A percentile compares a stretch with the other conserved stretches of the same genome.
phyloP scores from a whole-genome alignment of 805 yeast genomes.

The Zygoascus bituminiphila region DNA sequence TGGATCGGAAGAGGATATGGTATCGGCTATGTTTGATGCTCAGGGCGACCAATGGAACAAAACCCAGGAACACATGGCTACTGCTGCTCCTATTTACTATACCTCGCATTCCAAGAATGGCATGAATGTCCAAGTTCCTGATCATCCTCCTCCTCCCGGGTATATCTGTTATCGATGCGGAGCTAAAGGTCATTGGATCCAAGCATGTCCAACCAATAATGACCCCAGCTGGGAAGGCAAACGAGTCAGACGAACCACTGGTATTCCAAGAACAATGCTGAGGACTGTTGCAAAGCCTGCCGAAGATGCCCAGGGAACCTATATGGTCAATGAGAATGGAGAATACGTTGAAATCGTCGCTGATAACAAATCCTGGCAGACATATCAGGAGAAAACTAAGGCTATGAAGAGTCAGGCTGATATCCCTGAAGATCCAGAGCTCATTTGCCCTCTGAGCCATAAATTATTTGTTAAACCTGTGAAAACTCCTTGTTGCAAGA shows the following conservation, averaged over 20 bases:
- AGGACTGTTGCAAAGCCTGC: slow-evolving; percentile 77
- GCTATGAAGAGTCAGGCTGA: slow-evolving; percentile 33
- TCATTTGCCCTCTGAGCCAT: slow-evolving; percentile 63
- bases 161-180: slow-evolving; percentile 97
- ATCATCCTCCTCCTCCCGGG: slow-evolving; percentile 88
- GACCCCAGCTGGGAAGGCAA: slow-evolving; percentile 94
- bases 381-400: slow-evolving; percentile 60
- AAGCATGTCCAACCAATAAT: slow-evolving; percentile 86
- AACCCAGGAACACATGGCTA: slow-evolving; percentile 85
- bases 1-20: slow-evolving; percentile 74
- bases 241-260: slow-evolving; percentile 85
- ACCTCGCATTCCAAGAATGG: slow-evolving; percentile 28
- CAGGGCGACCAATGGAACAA: slow-evolving; percentile 94
- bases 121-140: slow-evolving; percentile 31
- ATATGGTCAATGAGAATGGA: slow-evolving; percentile 89
- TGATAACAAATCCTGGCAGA: slow-evolving; percentile 84
- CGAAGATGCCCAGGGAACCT: slow-evolving; percentile 48
- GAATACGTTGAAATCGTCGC: slow-evolving; percentile 95
- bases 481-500: slow-evolving; percentile 72
- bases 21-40: slow-evolving; percentile 82
- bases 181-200: slow-evolving; percentile 90
- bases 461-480: slow-evolving; percentile 65
- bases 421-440: slow-evolving; percentile 48
- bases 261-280: slow-evolving; percentile 91
- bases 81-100: slow-evolving; percentile 66